Evolutionary conservation across 2,329 filamentous ascomycete species (phyloP).

Genomic region (Aspergillus pseudonomiae): DNA sequence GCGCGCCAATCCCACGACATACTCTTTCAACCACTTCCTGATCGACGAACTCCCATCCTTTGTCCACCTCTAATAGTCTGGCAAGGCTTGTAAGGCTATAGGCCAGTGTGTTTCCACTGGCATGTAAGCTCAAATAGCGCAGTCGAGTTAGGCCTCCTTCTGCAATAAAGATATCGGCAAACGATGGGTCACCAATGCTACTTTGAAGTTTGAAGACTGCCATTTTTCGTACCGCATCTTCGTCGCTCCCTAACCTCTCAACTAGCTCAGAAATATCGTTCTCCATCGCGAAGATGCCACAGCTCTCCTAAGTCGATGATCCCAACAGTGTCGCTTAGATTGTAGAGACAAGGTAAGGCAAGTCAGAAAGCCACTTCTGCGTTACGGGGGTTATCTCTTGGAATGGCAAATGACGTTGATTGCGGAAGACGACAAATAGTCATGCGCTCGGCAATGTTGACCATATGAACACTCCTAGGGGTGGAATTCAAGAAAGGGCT

Average conservation of each 20-base stretch:
- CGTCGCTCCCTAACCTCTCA: slow-evolving; percentile 61
- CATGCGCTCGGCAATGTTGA: background rate
- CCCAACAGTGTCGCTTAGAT: background rate
- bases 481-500: background rate
- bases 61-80: slow-evolving; percentile 88
- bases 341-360: background rate
- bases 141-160: slow-evolving; percentile 82
- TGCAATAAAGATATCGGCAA: slow-evolving; percentile 93
- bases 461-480: background rate
- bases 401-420: background rate
- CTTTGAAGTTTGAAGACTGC: slow-evolving; percentile 97
- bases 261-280: slow-evolving; percentile 61
- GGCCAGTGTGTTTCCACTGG: slow-evolving; percentile 90
- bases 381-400: background rate
- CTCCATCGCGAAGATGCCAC: slow-evolving; percentile 47
- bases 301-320: background rate
- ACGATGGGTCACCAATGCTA: slow-evolving; percentile 92
- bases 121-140: slow-evolving; percentile 78
- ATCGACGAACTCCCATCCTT: slow-evolving; percentile 81
- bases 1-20: slow-evolving; percentile 32
- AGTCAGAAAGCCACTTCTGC: background rate
- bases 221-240: slow-evolving; percentile 96
- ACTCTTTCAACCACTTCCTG: slow-evolving; percentile 62
- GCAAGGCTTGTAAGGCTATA: slow-evolving; percentile 91
- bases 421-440: background rate